phyloP scores from a whole-genome alignment of 2,329 filamentous ascomycete species.

The Colletotrichum spinosum region DNA sequence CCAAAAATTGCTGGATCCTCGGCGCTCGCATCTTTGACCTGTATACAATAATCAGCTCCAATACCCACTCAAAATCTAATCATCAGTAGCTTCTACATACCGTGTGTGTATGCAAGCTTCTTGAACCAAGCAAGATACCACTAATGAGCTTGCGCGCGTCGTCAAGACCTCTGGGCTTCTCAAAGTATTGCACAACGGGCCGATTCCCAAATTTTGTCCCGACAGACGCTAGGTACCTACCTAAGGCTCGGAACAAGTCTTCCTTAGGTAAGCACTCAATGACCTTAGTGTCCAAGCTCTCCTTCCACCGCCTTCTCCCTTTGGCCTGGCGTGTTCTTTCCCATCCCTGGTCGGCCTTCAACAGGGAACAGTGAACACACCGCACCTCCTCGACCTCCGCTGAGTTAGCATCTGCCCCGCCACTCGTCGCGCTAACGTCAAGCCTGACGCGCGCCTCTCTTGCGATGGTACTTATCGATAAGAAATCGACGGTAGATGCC shows the following conservation, averaged over 20 bases:
- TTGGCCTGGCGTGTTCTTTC: not conserved
- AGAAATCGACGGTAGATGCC: too few relatives aligned
- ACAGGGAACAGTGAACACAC: conserved; percentile 6
- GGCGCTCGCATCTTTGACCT: conserved; percentile 38
- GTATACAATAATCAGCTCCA: conserved; percentile 5
- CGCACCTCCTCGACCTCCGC: conserved; percentile 9
- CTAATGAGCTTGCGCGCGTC: conserved; percentile 27
- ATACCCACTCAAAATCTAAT: not conserved
- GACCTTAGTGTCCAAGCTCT: not conserved
- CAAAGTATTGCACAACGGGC: conserved; percentile 25
- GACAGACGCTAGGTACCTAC: conserved; percentile 9
- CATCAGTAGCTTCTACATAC: not conserved
- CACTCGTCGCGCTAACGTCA: conserved; percentile 14
- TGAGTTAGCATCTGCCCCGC: conserved; percentile 32
- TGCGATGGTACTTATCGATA: conserved; percentile 33
- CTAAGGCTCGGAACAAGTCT: conserved; percentile 21
- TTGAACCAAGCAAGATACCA: conserved; percentile 6
- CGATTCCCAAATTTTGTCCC: conserved; percentile 33
- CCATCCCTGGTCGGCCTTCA: conserved; percentile 18
- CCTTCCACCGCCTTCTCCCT: conserved; percentile 21
- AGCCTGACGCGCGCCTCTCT: conserved; percentile 1
- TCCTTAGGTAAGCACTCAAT: conserved; percentile 25
- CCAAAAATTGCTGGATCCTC: conserved; percentile 33
- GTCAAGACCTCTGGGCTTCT: conserved; percentile 13
- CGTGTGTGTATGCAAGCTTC: conserved; percentile 4